phyloP scores from a whole-genome alignment of 2,329 filamentous ascomycete genomes.

The Capronia coronata region DNA sequence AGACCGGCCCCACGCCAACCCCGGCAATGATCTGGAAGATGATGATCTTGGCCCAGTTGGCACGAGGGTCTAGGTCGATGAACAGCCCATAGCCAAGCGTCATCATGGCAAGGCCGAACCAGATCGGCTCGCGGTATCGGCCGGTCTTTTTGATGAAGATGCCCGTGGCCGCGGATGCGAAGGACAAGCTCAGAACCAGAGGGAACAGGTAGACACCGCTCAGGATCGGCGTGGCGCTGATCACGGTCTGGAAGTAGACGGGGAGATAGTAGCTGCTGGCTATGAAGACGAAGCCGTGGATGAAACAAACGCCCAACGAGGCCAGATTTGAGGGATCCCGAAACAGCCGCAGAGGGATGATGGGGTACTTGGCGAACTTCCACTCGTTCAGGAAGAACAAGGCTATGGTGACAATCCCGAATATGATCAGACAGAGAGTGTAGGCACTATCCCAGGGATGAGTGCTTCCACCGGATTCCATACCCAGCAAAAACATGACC shows the following conservation, averaged over 20 bases:
- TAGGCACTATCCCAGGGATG: constrained; percentile 47
- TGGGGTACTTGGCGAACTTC: constrained; percentile 54
- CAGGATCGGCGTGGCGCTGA: constrained; percentile 61
- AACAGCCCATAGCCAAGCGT: constrained; percentile 61
- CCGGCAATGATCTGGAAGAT: constrained; percentile 55
- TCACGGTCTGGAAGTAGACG: constrained; percentile 74
- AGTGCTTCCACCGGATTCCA: constrained; percentile 61
- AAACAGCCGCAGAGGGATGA: constrained; percentile 53
- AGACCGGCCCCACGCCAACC: constrained; percentile 57
- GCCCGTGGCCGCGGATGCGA: constrained; percentile 55
- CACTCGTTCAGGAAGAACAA: constrained; percentile 55
- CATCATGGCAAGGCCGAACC: constrained; percentile 52
- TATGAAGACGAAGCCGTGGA: constrained; percentile 72
- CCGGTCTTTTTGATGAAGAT: constrained; percentile 70
- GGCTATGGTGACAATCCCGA: constrained; percentile 40
- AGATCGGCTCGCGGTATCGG: constrained; percentile 57
- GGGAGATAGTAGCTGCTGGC: constrained; percentile 73
- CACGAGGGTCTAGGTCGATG: constrained; percentile 51
- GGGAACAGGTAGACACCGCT: constrained; percentile 71
- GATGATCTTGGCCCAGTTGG: constrained; percentile 45
- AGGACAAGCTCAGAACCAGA: constrained; percentile 59
- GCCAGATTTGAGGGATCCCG: constrained; percentile 41
- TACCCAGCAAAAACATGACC: constrained; percentile 62
- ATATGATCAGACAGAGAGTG: constrained; percentile 46
- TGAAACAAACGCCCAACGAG: constrained; percentile 60